Conservation (phyloP, 371 early-diverging fungal genomes). For the Mucor circinelloides region DNA sequence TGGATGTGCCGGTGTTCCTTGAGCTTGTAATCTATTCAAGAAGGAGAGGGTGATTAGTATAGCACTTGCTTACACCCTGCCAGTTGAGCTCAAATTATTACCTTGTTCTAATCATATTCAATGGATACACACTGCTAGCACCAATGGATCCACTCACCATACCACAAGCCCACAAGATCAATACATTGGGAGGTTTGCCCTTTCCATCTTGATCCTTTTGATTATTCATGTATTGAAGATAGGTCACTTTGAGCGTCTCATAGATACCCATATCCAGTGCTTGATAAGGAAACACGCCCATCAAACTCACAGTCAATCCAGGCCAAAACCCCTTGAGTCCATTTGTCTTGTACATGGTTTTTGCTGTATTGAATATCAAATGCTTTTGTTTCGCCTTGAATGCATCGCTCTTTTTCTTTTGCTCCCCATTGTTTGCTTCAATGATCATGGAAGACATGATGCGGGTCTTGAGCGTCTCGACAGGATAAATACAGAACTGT, state of each 20-base stretch:
- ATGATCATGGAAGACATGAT: conserved; percentile 60
- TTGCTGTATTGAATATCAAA: conserved; percentile 49
- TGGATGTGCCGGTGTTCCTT: conserved; percentile 81
- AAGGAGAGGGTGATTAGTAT: neutral
- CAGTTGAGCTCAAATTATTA: conserved; percentile 47
- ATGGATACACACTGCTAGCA: conserved; percentile 79
- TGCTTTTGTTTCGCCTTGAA: conserved; percentile 18
- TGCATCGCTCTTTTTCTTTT: neutral
- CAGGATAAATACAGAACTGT: conserved; percentile 80
- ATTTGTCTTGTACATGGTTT: conserved; percentile 59
- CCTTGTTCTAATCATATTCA: conserved; percentile 79
- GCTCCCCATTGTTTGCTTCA: neutral
- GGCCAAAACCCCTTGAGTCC: conserved; percentile 77
- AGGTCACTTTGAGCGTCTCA: conserved; percentile 77
- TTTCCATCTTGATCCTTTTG: conserved; percentile 36
- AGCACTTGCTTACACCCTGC: too few relatives aligned
- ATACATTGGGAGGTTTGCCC: conserved; percentile 48
- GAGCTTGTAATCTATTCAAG: conserved; percentile 74
- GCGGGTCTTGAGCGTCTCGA: conserved; percentile 80
- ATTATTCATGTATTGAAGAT: conserved; percentile 54
- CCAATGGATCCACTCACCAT: conserved; percentile 75
- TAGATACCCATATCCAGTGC: conserved; percentile 76
- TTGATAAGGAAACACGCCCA: conserved; percentile 85
- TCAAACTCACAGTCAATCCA: conserved; percentile 64
- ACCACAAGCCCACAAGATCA: conserved; percentile 71